Conservation (phyloP, 305 asterid species). For the Salvia sclarea region DNA sequence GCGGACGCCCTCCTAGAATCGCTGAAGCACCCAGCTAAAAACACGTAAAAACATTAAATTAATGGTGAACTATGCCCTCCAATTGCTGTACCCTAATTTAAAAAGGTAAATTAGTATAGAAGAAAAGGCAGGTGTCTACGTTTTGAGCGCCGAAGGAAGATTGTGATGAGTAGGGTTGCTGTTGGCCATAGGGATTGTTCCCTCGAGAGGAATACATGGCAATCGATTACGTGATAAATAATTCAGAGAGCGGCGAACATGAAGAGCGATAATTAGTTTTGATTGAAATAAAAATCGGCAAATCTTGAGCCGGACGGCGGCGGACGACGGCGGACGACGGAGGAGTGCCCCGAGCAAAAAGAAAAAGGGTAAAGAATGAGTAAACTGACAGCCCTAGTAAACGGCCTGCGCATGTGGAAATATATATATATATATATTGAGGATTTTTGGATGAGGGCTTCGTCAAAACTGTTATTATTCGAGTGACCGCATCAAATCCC, state of each 20-base stretch:
- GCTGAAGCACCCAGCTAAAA: conserved; percentile 58
- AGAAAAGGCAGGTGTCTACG: conserved; percentile 30
- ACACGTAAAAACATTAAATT: background rate
- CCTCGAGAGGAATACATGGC: conserved; percentile 61
- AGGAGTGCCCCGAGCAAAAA: background rate
- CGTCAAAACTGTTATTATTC: background rate
- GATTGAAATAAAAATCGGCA: background rate
- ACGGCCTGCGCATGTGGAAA: background rate
- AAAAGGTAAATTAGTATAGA: background rate
- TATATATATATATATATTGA: background rate
- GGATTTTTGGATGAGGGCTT: background rate
- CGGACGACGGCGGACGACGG: conserved; percentile 17
- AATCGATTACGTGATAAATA: background rate
- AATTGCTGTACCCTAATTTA: background rate
- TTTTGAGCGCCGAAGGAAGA: conserved; percentile 52
- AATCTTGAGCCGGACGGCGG: conserved; percentile 10
- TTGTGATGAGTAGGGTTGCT: conserved; percentile 58
- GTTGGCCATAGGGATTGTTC: conserved; percentile 52
- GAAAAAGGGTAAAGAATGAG: conserved; percentile 18
- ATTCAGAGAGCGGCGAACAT: conserved; percentile 16
- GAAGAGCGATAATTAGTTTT: background rate
- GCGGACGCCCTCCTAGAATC: conserved; percentile 50
- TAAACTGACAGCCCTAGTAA: conserved; percentile 32
- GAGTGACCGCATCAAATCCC: no score
- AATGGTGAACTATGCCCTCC: background rate